Percentiles rank a stretch among this genome's conserved stretches.
Conservation (phyloP, 495 filamentous ascomycete genomes). For the Xylaria nigripes region DNA sequence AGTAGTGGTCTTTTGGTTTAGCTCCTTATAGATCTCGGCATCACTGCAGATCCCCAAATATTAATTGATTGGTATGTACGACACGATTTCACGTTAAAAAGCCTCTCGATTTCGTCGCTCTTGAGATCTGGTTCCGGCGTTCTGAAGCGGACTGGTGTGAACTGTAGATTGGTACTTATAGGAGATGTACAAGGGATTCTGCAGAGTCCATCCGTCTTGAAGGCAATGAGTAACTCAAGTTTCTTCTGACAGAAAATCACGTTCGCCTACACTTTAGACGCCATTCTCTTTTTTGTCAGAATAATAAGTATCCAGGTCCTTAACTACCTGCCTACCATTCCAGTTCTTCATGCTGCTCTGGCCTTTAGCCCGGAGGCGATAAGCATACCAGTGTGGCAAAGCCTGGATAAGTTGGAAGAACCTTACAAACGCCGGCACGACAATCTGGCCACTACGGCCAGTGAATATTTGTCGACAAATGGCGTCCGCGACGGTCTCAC, state of each 20-base stretch:
- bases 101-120: not conserved
- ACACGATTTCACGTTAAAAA: too few relatives aligned
- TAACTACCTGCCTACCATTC: slow-evolving; percentile 40
- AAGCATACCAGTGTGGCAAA: slow-evolving; percentile 41
- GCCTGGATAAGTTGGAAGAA: slow-evolving; percentile 28
- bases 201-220: too few relatives aligned
- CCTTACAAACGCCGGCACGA: slow-evolving; percentile 40
- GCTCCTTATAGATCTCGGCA: not conserved
- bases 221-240: too few relatives aligned
- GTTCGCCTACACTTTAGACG: slow-evolving; percentile 19
- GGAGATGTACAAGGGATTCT: too few relatives aligned
- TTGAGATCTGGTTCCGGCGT: too few relatives aligned
- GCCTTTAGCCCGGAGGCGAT: slow-evolving; percentile 27
- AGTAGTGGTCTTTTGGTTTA: too few relatives aligned
- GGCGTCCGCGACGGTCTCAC: slow-evolving; percentile 58
- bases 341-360: slow-evolving; percentile 37
- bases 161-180: too few relatives aligned
- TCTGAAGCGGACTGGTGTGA: too few relatives aligned
- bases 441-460: slow-evolving; percentile 51
- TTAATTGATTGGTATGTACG: too few relatives aligned
- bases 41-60: not conserved
- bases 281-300: slow-evolving; percentile 24
- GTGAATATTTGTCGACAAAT: slow-evolving; percentile 51
- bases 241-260: slow-evolving; percentile 24
- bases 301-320: slow-evolving; percentile 37